phyloP scores from a whole-genome alignment of 257 asterid genomes.

The Solanum bulbocastanum region DNA sequence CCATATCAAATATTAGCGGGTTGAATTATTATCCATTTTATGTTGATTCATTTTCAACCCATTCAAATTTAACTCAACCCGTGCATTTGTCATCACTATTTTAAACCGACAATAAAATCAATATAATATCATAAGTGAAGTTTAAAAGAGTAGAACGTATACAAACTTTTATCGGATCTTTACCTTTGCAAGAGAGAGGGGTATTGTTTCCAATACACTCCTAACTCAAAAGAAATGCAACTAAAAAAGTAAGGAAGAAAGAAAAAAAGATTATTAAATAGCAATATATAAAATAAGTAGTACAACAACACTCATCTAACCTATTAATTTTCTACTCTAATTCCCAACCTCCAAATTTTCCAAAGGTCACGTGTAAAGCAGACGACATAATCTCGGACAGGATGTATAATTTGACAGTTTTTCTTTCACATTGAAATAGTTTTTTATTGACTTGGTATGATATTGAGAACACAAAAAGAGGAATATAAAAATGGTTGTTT shows the following conservation, averaged over 20 bases:
- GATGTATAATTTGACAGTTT: background rate
- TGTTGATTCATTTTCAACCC: too few species aligned
- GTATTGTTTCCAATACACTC: background rate
- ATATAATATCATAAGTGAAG: too few species aligned
- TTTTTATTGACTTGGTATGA: background rate
- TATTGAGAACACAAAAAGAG: background rate
- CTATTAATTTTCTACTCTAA: background rate
- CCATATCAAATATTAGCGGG: too few species aligned
- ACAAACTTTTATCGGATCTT: too few species aligned
- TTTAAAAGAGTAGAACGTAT: rapidly evolving
- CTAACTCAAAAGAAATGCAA: background rate
- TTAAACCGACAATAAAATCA: too few species aligned
- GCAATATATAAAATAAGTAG: too few species aligned
- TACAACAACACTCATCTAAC: background rate
- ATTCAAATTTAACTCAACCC: too few species aligned
- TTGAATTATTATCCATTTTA: too few species aligned
- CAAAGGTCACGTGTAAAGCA: background rate
- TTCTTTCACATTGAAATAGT: background rate
- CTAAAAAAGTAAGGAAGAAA: too few species aligned
- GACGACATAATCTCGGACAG: background rate
- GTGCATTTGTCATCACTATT: too few species aligned
- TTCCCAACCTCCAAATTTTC: background rate
- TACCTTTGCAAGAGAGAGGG: background rate
- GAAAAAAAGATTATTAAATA: too few species aligned
- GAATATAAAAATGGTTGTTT: background rate